phyloP scores from a whole-genome alignment of 352 stramenopile species.

The Phytophthora ohioensis region DNA sequence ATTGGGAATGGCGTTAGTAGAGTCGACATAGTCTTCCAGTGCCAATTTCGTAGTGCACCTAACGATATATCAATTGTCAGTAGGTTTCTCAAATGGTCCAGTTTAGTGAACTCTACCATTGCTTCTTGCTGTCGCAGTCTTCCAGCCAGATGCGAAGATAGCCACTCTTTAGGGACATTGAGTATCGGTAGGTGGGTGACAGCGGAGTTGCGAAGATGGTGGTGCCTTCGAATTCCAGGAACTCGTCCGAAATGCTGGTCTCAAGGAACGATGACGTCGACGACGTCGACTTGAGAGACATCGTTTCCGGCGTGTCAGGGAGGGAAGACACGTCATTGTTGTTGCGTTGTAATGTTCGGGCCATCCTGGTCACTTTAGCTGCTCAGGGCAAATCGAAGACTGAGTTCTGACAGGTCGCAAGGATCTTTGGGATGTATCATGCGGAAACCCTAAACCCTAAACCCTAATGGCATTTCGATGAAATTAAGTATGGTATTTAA shows the following conservation, averaged over 20 bases:
- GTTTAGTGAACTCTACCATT: constrained; percentile 1
- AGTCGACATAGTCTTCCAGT: constrained; percentile 12
- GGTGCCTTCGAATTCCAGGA: constrained; percentile 11
- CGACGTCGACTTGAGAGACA: constrained; percentile 9
- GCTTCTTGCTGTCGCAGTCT: constrained; percentile 16
- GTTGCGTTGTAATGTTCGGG: background rate
- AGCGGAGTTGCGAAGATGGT: background rate
- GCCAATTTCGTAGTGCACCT: background rate
- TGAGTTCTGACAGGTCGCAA: background rate
- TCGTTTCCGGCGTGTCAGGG: constrained; percentile 1
- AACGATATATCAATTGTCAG: too few species aligned
- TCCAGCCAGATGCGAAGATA: constrained; percentile 23
- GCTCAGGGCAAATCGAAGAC: constrained; percentile 2
- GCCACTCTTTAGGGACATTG: constrained; percentile 8
- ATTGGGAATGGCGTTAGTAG: constrained; percentile 15
- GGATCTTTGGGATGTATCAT: background rate
- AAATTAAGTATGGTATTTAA: too few species aligned
- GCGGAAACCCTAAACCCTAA: too few species aligned
- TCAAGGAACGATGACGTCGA: constrained; percentile 1
- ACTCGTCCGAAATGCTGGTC: background rate
- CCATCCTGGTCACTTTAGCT: constrained; percentile 6
- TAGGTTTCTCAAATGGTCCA: too few species aligned
- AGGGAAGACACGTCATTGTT: background rate
- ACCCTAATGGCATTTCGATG: too few species aligned
- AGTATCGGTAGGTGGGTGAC: constrained; percentile 12